Evolutionary conservation across 2,329 filamentous ascomycete genomes (phyloP), one percentile per base, ranked within the genome.

Genomic region (Pezicula rhizophila): DNA sequence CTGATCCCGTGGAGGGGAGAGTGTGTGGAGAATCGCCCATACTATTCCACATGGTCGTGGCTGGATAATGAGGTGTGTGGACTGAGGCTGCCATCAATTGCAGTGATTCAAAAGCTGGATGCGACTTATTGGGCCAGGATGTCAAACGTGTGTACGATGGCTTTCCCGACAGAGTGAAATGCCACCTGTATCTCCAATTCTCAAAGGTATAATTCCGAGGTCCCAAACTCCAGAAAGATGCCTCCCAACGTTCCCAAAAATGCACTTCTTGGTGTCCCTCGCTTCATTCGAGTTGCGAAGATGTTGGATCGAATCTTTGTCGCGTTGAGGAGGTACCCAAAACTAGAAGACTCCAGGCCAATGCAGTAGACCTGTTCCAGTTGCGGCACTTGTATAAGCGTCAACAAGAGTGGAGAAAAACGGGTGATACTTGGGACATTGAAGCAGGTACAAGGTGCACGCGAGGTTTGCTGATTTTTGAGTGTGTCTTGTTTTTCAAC

Each of bases 41-140:
- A 47, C 12, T 31, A 12, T 59, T 56, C 61, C 61, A 64, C 54
- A 60, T 58, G 49, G 51, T 57, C 53, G 56, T 52, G 52, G 59
- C 62, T 49, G 61, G 59, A 51, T 55, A 55, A 34, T 57, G 51
- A 54, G 53, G 53, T 53, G 53, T 48, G 54, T 60, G 60, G 47
- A 64, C 55, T 53, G 59, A 62, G 53, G 62, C 57, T 61, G 62
- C 61, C 62, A 64, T 64, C 58, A 62, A 61, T 57, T 60, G 51
- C 54, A 54, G 47, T 45, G 57, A 49, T 37, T 35, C 52, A 31
- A 50, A 50, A 55, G 28, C 23, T 23, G 23, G 23, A 58, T 58
- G 45, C 40, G 47, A 52, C 31, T 52, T n/a, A 33, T 41, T 34
- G 33, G 35, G 42, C 25, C 33, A 37, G 35, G 15, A 38, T 25